A percentile compares a stretch with the other conserved stretches of the same genome.
Conservation (phyloP, 1,284 basidiomycete species). For the Heterobasidion irregulare region DNA sequence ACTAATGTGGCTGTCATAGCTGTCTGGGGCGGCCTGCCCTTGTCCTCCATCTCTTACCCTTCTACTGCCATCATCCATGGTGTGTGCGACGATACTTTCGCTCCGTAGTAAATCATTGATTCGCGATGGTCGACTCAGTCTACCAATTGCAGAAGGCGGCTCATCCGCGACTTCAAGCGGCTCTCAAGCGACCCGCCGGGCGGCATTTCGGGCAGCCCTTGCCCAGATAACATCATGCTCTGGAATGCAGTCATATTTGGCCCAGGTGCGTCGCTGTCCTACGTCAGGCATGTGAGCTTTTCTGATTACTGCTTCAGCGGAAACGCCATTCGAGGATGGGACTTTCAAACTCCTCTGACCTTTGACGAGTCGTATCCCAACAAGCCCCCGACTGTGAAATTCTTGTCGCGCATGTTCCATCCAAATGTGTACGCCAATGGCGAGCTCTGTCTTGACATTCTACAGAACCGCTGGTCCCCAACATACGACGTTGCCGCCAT, state of each 20-base stretch:
- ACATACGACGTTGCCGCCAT: slow-evolving; percentile 99
- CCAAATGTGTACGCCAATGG: slow-evolving; percentile 98
- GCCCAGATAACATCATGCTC: slow-evolving; percentile 97
- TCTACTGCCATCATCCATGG: not conserved
- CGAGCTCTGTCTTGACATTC: slow-evolving; percentile 94
- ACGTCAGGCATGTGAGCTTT: not conserved
- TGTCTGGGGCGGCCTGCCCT: slow-evolving; percentile 2
- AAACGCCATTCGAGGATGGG: slow-evolving; percentile 98
- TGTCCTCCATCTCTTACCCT: not conserved
- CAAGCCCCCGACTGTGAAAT: slow-evolving; percentile 96
- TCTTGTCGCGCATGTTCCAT: slow-evolving; percentile 97
- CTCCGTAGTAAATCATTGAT: no score
- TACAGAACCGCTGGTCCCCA: slow-evolving; percentile 97
- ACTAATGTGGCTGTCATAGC: not conserved
- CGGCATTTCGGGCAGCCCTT: slow-evolving; percentile 94
- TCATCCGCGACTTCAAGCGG: slow-evolving; percentile 95
- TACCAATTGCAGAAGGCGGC: slow-evolving; percentile 81
- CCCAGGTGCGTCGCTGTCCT: slow-evolving; percentile 58
- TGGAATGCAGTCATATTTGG: slow-evolving; percentile 99
- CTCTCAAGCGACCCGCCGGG: slow-evolving; percentile 91
- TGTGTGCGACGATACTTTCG: not conserved
- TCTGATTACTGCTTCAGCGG: slow-evolving; percentile 45
- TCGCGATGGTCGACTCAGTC: slow-evolving; percentile 32
- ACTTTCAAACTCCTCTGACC: slow-evolving; percentile 95
- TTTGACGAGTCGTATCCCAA: slow-evolving; percentile 99